Base-by-base conservation (phyloP, 2,329 filamentous ascomycete genomes). In the Epichloe baconii region DNA sequence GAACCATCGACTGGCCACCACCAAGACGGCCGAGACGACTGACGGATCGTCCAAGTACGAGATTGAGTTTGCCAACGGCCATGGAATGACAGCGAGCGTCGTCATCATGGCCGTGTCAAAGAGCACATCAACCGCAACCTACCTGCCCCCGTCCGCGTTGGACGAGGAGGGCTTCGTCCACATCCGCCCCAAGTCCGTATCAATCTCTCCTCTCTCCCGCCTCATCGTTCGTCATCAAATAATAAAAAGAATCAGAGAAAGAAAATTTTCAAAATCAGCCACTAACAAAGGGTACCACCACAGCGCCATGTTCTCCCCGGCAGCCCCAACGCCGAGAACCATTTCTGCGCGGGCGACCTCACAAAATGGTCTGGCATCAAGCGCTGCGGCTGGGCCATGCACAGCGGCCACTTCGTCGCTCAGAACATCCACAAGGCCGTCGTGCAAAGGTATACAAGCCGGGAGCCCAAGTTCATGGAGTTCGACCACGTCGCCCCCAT, bases 331-430 rank as follows among this genome's bases (percentile, higher is more conserved):
- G 66, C 77, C 12, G 67, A 70, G 0, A 66, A 67, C 31, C 86
- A 90, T 64, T 85, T 83, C 59, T 85, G 81, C 12, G 73, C 79
- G 23, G 86, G 86, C 15, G 86, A 91, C 61, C 70, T 86, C 15
- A 77, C 76, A 35, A 69, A 72, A 46, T 90, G 86, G 86, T 77
- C 82, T 0, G 86, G 85, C 43, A 88, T 91, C 69, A 90, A 88
- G 71, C 82, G 86, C 44, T 87, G 83, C 59, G 86, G 86, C 23
- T 78, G 74, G 15, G 86, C 86, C 36, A 86, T 90, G 76, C 78
- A 85, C 61, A 81, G 83, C 72, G 86, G 85, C 38, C 78, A 82
- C 59, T 73, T 76, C 54, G 77, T 78, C 3, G 85, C 80, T 6
- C 66, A 75, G 49, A 90, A 90, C 62, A 76, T 85, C 50, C 77